Conservation (phyloP, 345 rosid species). For the Melastoma malabathricum region DNA sequence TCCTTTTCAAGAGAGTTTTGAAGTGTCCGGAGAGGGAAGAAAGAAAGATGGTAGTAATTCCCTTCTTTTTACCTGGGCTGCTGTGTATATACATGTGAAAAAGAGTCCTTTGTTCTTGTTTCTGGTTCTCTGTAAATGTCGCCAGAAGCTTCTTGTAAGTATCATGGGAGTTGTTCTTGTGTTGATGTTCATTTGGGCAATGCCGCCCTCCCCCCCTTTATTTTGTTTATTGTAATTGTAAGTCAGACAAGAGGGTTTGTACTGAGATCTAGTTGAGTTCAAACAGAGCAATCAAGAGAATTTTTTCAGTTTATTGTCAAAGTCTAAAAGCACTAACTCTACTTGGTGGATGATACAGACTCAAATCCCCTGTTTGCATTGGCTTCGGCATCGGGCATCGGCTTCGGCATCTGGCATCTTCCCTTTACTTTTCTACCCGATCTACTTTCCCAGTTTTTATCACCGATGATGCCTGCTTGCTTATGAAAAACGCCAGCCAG, state of each 20-base stretch:
- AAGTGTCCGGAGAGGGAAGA: constrained; percentile 4
- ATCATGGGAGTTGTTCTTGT: not conserved
- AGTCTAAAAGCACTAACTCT: too few species aligned
- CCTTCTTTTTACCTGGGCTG: not conserved
- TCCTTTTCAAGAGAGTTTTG: constrained; percentile 6
- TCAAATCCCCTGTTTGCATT: too few species aligned
- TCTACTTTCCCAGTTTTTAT: not conserved
- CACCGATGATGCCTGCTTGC: constrained; percentile 17
- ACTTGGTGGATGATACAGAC: too few species aligned
- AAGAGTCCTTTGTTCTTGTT: not conserved
- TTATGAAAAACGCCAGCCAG: constrained; percentile 15
- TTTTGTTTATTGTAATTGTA: constrained; percentile 5
- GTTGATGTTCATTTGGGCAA: constrained; percentile 3
- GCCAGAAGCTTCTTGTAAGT: constrained; percentile 7
- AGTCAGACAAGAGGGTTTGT: not conserved
- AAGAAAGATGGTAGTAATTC: not conserved
- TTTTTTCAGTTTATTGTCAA: too few species aligned
- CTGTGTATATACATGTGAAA: constrained; percentile 8
- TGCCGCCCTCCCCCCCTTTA: not conserved
- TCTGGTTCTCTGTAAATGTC: not conserved
- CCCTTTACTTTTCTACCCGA: too few species aligned
- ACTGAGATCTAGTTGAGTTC: too few species aligned
- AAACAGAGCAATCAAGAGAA: too few species aligned
- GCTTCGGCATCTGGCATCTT: too few species aligned
- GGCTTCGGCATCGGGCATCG: too few species aligned